Evolutionary conservation across 139 green algal genomes (phyloP).

Genomic region (Penium margaritaceum): DNA sequence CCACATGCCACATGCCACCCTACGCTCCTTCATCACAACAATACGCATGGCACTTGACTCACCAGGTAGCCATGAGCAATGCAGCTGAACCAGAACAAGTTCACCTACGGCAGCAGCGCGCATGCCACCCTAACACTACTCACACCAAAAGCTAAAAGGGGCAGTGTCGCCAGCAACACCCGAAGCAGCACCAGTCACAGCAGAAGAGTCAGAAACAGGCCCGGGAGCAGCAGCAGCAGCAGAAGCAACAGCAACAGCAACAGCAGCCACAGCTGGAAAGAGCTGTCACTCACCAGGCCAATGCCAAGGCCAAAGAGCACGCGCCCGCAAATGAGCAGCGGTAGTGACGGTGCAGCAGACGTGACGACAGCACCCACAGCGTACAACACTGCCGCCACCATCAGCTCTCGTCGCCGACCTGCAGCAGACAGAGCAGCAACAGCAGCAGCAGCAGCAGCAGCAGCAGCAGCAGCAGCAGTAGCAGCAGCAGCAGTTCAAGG

Average conservation of each 20-base stretch:
- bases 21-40: too few relatives aligned
- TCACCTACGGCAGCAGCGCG: too few relatives aligned
- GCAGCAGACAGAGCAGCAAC: neutral
- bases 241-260: neutral
- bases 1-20: too few relatives aligned
- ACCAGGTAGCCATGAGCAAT: too few relatives aligned
- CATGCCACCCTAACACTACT: too few relatives aligned
- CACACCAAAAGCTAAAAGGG: too few relatives aligned
- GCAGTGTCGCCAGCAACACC: too few relatives aligned
- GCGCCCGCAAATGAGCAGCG: constrained; percentile 57
- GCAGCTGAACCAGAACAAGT: too few relatives aligned
- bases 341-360: constrained; percentile 42
- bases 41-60: too few relatives aligned
- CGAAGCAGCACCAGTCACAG: neutral
- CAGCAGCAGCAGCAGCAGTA: neutral
- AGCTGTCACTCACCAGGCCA: neutral
- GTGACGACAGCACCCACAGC: constrained; percentile 44
- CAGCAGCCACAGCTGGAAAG: neutral
- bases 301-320: constrained; percentile 69
- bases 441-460: neutral
- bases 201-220: neutral
- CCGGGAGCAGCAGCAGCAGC: neutral
- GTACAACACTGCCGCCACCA: constrained; percentile 68
- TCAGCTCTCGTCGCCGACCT: constrained; percentile 65
- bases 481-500: neutral